phyloP scores from a whole-genome alignment of 2,329 filamentous ascomycete genomes.

The Aspergillus ibericus region DNA sequence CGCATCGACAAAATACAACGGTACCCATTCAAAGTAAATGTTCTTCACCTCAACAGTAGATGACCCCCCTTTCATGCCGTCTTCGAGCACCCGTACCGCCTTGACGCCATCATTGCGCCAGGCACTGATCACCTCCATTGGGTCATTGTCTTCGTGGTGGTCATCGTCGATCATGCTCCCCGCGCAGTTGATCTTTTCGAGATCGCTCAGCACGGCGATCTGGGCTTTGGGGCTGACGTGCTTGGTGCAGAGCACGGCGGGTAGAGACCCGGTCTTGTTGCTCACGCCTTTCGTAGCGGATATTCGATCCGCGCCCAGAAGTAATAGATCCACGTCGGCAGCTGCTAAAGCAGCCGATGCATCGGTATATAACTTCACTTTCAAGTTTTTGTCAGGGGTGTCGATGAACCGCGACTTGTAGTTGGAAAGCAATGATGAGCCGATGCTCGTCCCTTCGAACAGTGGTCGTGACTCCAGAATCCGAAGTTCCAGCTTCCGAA shows the following conservation, averaged over 20 bases:
- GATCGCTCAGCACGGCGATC: conserved; percentile 59
- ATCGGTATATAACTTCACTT: conserved; percentile 59
- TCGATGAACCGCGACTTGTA: conserved; percentile 23
- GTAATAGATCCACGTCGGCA: conserved; percentile 54
- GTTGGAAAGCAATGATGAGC: conserved; percentile 38
- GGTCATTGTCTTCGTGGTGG: conserved; percentile 54
- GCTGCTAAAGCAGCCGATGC: conserved; percentile 59
- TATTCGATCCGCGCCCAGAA: conserved; percentile 67
- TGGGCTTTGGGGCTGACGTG: conserved; percentile 48
- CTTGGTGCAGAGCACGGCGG: conserved; percentile 57
- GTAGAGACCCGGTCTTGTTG: conserved; percentile 67
- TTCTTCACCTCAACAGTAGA: conserved; percentile 40
- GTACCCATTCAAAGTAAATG: conserved; percentile 64
- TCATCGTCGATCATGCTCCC: conserved; percentile 49
- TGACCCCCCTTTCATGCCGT: conserved; percentile 10
- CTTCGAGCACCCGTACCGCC: conserved; percentile 24
- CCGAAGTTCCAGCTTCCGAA: conserved; percentile 52
- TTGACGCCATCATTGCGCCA: conserved; percentile 45
- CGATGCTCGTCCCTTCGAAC: conserved; percentile 63
- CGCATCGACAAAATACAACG: conserved; percentile 50
- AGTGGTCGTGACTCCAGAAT: conserved; percentile 67
- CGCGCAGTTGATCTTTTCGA: conserved; percentile 61
- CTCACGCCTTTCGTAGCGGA: conserved; percentile 58
- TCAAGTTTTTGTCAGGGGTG: conserved; percentile 24
- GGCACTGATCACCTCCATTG: conserved; percentile 49